phyloP scores from a whole-genome alignment of 2,329 filamentous ascomycete genomes.

The Aspergillus fischeri region DNA sequence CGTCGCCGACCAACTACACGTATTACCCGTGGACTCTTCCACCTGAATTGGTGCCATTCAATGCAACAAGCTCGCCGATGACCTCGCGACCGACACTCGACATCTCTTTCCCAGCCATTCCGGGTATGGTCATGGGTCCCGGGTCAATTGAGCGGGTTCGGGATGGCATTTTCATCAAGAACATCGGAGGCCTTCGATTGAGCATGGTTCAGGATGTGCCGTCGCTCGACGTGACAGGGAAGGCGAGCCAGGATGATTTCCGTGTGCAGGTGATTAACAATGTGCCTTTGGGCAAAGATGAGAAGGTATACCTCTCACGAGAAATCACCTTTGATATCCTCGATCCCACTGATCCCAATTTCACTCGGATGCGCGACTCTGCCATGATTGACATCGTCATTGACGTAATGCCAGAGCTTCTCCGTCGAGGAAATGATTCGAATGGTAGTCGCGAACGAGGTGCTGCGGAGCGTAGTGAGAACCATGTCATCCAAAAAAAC shows the following conservation, averaged over 20 bases:
- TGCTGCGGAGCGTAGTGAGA: conserved; percentile 19
- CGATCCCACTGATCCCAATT: conserved; percentile 69
- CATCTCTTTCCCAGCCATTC: conserved; percentile 59
- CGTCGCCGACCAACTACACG: conserved; percentile 70
- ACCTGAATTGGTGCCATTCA: conserved; percentile 63
- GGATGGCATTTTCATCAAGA: conserved; percentile 58
- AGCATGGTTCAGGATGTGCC: conserved; percentile 48
- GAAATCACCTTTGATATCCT: conserved; percentile 69
- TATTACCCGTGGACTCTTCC: conserved; percentile 94
- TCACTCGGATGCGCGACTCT: conserved; percentile 70
- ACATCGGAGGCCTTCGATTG: conserved; percentile 55
- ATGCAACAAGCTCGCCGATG: conserved; percentile 74
- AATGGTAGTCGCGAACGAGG: conserved; percentile 22
- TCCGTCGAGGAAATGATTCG: conserved; percentile 31
- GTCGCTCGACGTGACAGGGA: conserved; percentile 14
- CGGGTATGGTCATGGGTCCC: conserved; percentile 44
- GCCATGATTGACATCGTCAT: conserved; percentile 71
- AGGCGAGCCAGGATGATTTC: conserved; percentile 33
- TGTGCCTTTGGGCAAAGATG: conserved; percentile 77
- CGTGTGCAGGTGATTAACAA: conserved; percentile 75
- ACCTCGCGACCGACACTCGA: conserved; percentile 68
- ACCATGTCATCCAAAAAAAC: conserved; percentile 17
- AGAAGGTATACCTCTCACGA: conserved; percentile 75
- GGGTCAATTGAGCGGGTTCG: conserved; percentile 54
- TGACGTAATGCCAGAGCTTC: conserved; percentile 45